These are phyloP conservation scores for Carallia pectinifolia DNA, from an alignment of 345 rosid species.

Conservation along the genomic window DNA sequence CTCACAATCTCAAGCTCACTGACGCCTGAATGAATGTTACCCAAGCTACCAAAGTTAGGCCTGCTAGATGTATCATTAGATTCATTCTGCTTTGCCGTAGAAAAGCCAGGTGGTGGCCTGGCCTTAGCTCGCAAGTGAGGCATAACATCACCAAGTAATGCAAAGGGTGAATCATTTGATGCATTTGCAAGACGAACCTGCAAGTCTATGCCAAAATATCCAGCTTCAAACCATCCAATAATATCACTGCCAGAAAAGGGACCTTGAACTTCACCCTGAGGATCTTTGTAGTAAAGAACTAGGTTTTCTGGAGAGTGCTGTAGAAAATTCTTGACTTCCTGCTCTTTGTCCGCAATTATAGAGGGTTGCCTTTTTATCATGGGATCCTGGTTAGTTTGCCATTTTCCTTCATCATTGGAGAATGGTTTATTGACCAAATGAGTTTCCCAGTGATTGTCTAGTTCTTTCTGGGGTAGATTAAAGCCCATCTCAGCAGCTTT, in stretches of 20 bases:
- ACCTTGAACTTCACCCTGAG: constrained; percentile 92
- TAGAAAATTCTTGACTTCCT: constrained; percentile 56
- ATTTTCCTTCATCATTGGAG: constrained; percentile 53
- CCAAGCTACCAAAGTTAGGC: constrained; percentile 48
- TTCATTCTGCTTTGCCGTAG: constrained; percentile 66
- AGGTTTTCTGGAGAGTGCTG: constrained; percentile 73
- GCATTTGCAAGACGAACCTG: constrained; percentile 66
- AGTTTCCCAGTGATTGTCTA: constrained; percentile 42
- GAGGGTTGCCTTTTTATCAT: constrained; percentile 58
- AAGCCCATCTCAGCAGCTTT: constrained; percentile 49
- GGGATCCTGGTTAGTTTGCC: constrained; percentile 56
- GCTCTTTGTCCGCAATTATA: constrained; percentile 61
- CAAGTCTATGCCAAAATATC: constrained; percentile 93
- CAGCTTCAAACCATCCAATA: constrained; percentile 98
- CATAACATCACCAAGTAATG: constrained; percentile 88
- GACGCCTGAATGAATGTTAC: constrained; percentile 39
- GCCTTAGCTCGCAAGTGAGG: constrained; percentile 96
- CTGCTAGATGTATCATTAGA: constrained; percentile 41
- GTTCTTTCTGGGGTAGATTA: constrained; percentile 49
- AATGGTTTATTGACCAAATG: constrained; percentile 39
- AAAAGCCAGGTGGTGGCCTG: constrained; percentile 95
- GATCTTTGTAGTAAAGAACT: constrained; percentile 78
- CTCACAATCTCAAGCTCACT: constrained; percentile 51
- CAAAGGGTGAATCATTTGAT: constrained; percentile 68
- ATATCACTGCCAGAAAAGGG: constrained; percentile 88